Evolutionary conservation across 2,329 filamentous ascomycete genomes (phyloP), one percentile per base, ranked within the genome.

Genomic region (Stachybotrys echinatus): DNA sequence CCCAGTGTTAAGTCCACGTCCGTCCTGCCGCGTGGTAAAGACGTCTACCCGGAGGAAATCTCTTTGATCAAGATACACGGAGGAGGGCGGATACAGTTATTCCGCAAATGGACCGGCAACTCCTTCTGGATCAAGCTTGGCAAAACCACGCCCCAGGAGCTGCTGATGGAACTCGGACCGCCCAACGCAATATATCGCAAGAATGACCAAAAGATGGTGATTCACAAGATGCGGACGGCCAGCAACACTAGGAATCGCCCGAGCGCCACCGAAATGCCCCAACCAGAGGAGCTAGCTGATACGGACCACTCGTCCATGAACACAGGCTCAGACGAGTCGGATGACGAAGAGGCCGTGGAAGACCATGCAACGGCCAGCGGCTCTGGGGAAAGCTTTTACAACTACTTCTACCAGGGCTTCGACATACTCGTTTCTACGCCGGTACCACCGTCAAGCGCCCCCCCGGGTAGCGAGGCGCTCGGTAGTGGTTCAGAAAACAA

Each of bases 351-450:
- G 51, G 78, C 73, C 3, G 65, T 82, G 17, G 79, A 82, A 42
- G 83, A 84, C 23, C 79, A 81, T 23, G 64, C 73, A 4, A 71
- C 73, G 1, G 73, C 74, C 55, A 72, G 76, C 65, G 57, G 84
- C 4, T 81, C 84, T 2, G 80, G 83, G 4, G 89, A 95, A 64
- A 91, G 86, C 56, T 99, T 97, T 65, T 96, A 94, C 70, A 97
- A 97, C 66, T 99, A 99, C 66, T 99, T 96, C 64, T 87, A 92
- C 56, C 85, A 96, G 54, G 94, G 94, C 2, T 95, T 99, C 62
- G 94, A 99, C 66, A 81, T 96, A 10, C 77, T 97, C 5, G 81
- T 99, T n/a, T 95, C 92, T 1, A 83, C 84, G 23, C 87, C 89
- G 1, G 83, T 81, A 0, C 65, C 77, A 5, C 75, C 86, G 4